A percentile compares a stretch with the other conserved stretches of the same genome.
phyloP scores from a whole-genome alignment of 2,329 filamentous ascomycete genomes.

The Talaromyces sp. region DNA sequence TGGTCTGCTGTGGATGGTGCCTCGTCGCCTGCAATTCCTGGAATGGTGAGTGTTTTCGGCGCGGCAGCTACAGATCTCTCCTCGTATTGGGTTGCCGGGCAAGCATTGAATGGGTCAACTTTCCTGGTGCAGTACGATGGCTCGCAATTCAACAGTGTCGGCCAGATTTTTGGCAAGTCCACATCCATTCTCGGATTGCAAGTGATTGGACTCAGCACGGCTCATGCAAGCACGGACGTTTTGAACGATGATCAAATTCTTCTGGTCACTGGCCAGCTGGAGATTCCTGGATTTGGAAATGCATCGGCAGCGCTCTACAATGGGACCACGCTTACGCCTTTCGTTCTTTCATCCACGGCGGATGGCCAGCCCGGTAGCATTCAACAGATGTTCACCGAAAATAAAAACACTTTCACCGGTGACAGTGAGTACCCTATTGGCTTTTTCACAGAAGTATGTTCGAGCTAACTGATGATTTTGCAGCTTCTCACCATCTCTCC shows the following conservation, averaged over 20 bases:
- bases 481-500: constrained; percentile 32
- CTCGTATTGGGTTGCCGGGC: constrained; percentile 78
- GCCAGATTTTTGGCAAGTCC: constrained; percentile 55
- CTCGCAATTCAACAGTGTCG: constrained; percentile 61
- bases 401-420: constrained; percentile 66
- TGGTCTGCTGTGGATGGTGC: constrained; percentile 59
- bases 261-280: constrained; percentile 77
- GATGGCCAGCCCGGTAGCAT: constrained; percentile 66
- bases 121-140: constrained; percentile 83
- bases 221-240: constrained; percentile 60
- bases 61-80: constrained; percentile 66
- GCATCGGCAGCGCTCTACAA: constrained; percentile 86
- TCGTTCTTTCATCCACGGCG: constrained; percentile 67
- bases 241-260: constrained; percentile 65
- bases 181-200: constrained; percentile 76
- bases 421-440: constrained; percentile 46
- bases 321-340: constrained; percentile 70
- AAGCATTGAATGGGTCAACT: constrained; percentile 58
- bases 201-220: constrained; percentile 64
- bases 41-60: constrained; percentile 70
- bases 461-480: constrained; percentile 12
- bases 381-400: constrained; percentile 76
- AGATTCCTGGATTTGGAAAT: constrained; percentile 68
- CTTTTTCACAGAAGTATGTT: neutral
- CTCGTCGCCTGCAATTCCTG: constrained; percentile 55